Evolutionary conservation across 331 rosid species (phyloP).

Genomic region (Quercus tomentella): DNA sequence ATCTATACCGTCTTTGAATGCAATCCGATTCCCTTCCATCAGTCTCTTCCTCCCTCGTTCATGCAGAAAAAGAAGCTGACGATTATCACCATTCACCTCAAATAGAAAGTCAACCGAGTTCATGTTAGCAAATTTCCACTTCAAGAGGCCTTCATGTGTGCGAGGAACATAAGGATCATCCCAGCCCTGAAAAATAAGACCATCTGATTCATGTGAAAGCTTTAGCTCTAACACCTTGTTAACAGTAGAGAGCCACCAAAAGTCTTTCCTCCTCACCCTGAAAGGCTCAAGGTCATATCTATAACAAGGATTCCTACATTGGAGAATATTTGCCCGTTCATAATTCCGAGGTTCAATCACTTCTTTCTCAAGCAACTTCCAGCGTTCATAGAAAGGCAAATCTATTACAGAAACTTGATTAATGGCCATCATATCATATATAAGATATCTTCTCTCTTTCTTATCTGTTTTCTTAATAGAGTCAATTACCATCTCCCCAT

Average conservation of each 20-base stretch:
- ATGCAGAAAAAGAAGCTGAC: conserved; percentile 53
- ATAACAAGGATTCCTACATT: conserved; percentile 59
- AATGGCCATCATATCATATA: conserved; percentile 84
- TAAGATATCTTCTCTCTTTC: conserved; percentile 96
- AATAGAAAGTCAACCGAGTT: conserved; percentile 89
- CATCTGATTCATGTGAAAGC: conserved; percentile 96
- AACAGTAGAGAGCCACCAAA: conserved; percentile 93
- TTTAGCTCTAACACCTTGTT: conserved; percentile 64
- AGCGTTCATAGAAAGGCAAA: conserved; percentile 92
- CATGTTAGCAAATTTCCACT: conserved; percentile 84
- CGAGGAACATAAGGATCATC: conserved; percentile 94
- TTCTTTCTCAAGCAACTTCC: conserved; percentile 98
- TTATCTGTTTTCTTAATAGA: conserved; percentile 73
- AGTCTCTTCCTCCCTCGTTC: conserved; percentile 87
- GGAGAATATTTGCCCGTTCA: conserved; percentile 61
- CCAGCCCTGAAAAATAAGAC: conserved; percentile 99
- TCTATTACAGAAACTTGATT: conserved; percentile 63
- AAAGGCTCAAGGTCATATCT: conserved; percentile 95
- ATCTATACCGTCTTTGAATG: conserved; percentile 63
- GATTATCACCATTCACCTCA: conserved; percentile 76
- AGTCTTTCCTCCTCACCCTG: conserved; percentile 96
- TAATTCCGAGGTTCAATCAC: conserved; percentile 92
- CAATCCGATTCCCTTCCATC: conserved; percentile 76
- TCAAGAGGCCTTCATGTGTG: conserved; percentile 93
- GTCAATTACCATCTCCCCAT: conserved; percentile 97